These are phyloP conservation scores for Chaetomiaceae sp. DNA, from an alignment of 2,329 filamentous ascomycete species.

Conservation along the genomic window DNA sequence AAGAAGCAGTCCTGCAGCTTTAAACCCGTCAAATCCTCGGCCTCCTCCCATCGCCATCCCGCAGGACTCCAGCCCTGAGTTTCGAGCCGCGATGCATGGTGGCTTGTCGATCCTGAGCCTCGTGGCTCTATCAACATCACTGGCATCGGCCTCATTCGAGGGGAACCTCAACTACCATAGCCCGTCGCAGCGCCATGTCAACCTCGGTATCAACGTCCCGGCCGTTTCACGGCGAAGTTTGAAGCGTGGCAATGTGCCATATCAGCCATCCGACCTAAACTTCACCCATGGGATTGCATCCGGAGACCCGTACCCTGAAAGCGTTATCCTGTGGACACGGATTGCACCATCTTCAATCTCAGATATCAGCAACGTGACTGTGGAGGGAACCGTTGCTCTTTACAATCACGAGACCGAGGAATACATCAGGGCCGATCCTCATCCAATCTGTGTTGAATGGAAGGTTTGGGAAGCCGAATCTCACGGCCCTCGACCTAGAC, in stretches of 20 bases:
- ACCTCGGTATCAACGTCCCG: constrained; percentile 51
- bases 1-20: neutral
- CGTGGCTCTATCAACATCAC: neutral
- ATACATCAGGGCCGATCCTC: constrained; percentile 47
- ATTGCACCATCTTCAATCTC: constrained; percentile 39
- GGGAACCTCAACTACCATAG: constrained; percentile 55
- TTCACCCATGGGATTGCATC: constrained; percentile 57
- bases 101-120: constrained; percentile 6
- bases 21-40: neutral
- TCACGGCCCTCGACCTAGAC: constrained; percentile 48
- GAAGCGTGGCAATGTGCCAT: constrained; percentile 13
- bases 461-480: constrained; percentile 57
- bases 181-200: constrained; percentile 53
- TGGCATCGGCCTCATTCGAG: constrained; percentile 17
- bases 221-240: constrained; percentile 11
- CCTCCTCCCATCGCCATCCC: neutral
- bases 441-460: constrained; percentile 65
- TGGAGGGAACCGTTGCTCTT: constrained; percentile 36
- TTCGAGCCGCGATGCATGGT: neutral
- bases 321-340: constrained; percentile 49
- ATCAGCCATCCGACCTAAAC: constrained; percentile 32
- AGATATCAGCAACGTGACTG: constrained; percentile 41
- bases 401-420: constrained; percentile 44
- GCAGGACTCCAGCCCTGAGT: neutral
- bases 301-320: constrained; percentile 46